phyloP scores from a whole-genome alignment of 805 yeast genomes.

The Wickerhamomyces bovis region DNA sequence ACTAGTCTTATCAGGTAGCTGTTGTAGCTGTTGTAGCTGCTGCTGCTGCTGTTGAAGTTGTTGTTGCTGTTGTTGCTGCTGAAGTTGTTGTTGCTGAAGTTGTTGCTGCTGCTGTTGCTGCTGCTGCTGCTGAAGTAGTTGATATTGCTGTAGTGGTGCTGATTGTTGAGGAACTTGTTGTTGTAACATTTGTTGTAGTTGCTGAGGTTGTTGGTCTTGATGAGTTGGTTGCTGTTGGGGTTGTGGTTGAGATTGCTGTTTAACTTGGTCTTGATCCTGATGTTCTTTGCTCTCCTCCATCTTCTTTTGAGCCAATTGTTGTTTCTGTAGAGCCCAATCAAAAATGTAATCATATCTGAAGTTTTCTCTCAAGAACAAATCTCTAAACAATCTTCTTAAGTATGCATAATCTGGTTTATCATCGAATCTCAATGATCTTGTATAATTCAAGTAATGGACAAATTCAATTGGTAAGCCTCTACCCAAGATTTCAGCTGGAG shows the following conservation, averaged over 20 bases:
- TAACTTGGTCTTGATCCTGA: constrained; percentile 13
- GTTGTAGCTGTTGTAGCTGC: constrained; percentile 10
- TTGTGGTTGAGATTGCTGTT: constrained; percentile 4
- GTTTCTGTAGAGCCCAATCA: constrained; percentile 93
- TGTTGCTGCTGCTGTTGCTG: constrained; percentile 9
- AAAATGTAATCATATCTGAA: constrained; percentile 90
- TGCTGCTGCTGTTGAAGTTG: constrained; percentile 17
- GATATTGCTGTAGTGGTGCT: constrained; percentile 13
- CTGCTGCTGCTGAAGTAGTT: constrained; percentile 10
- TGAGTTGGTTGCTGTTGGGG: constrained; percentile 4
- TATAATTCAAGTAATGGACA: constrained; percentile 76
- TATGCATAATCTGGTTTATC: constrained; percentile 94
- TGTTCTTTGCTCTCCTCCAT: constrained; percentile 3
- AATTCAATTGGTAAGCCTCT: constrained; percentile 91
- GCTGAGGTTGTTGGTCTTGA: constrained; percentile 5
- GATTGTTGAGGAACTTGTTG: too few relatives aligned
- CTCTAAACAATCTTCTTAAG: constrained; percentile 84
- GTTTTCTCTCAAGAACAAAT: constrained; percentile 79
- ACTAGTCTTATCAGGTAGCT: constrained; percentile 7
- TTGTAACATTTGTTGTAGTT: background rate
- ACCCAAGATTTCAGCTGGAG: constrained; percentile 79
- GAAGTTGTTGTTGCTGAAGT: constrained; percentile 10
- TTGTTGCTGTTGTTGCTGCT: constrained; percentile 8
- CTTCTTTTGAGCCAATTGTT: constrained; percentile 39
- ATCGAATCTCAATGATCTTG: constrained; percentile 86